Evolutionary conservation across 805 yeast genomes (phyloP).

Genomic region (Saccharomyces mikatae): DNA sequence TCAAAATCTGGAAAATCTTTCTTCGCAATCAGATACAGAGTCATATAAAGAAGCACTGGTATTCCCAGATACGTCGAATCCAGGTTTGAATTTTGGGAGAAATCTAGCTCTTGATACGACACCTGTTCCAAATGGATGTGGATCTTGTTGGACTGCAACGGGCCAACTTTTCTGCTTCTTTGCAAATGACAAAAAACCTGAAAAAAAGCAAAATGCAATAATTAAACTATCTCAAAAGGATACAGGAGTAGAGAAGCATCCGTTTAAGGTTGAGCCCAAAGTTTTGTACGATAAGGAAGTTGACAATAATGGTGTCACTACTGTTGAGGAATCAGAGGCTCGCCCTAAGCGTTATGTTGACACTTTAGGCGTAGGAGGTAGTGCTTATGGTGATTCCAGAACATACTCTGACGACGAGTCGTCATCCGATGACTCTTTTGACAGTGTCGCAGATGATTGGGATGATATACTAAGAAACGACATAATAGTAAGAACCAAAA

Average conservation of each 20-base stretch:
- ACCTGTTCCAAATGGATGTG: conserved; percentile 89
- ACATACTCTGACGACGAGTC: conserved; percentile 16
- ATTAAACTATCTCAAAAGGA: conserved; percentile 20
- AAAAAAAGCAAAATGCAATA: conserved; percentile 32
- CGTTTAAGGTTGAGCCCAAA: conserved; percentile 1
- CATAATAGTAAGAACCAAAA: conserved; percentile 38
- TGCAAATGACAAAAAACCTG: conserved; percentile 42
- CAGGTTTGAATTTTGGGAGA: conserved; percentile 10
- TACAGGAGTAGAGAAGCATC: conserved; percentile 1
- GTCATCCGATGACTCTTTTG: conserved; percentile 36
- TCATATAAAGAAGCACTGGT: conserved; percentile 26
- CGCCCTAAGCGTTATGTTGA: conserved; percentile 31
- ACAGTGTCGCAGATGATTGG: conserved; percentile 61
- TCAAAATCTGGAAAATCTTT: conserved; percentile 24
- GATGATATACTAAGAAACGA: conserved; percentile 57
- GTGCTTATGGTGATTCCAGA: conserved; percentile 13
- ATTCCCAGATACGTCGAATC: conserved; percentile 1
- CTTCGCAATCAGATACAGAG: conserved; percentile 37
- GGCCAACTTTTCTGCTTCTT: conserved; percentile 82
- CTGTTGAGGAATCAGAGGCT: conserved; percentile 9
- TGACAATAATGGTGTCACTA: conserved; percentile 2
- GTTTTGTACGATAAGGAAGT: conserved; percentile 1
- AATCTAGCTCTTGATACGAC: conserved; percentile 55
- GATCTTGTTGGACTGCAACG: conserved; percentile 76
- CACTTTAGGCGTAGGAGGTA: conserved; percentile 13